A percentile compares a stretch with the other conserved stretches of the same genome.
These are phyloP conservation scores for Retiboletus fuscus DNA, from an alignment of 1,284 basidiomycete genomes.

Conservation along the genomic window DNA sequence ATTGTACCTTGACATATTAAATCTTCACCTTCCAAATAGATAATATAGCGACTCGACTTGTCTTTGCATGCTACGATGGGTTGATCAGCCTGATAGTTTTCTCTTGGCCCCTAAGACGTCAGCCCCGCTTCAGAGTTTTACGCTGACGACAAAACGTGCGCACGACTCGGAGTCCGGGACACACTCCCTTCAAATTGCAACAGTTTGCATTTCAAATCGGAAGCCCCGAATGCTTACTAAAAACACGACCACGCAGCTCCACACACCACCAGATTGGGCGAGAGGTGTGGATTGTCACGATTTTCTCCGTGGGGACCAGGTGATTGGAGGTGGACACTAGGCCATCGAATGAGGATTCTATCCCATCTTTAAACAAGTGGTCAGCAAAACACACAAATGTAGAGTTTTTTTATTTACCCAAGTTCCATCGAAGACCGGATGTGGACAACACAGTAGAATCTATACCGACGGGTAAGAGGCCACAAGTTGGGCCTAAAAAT, in stretches of 20 bases:
- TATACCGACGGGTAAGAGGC: constrained; percentile 90
- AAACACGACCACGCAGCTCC: constrained; percentile 65
- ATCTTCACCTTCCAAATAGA: too few species aligned
- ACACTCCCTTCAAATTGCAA: too few species aligned
- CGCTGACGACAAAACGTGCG: too few species aligned
- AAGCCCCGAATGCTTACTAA: too few species aligned
- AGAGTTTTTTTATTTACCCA: constrained; percentile 64
- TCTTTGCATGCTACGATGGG: too few species aligned
- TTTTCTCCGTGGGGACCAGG: constrained; percentile 69
- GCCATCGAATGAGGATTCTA: constrained; percentile 82
- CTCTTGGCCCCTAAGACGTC: too few species aligned
- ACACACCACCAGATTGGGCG: constrained; percentile 91
- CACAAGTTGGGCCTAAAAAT: constrained; percentile 89
- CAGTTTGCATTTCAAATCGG: too few species aligned
- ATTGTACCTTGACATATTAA: too few species aligned
- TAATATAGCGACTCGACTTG: too few species aligned
- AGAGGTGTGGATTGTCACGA: constrained; percentile 81
- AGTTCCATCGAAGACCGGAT: constrained; percentile 89
- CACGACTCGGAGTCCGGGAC: too few species aligned
- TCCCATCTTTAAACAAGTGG: constrained; percentile 55
- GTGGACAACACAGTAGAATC: constrained; percentile 83
- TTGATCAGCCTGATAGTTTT: too few species aligned
- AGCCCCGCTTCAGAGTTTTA: too few species aligned
- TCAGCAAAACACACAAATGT: constrained; percentile 15
- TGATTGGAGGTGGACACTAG: constrained; percentile 94